Evolutionary conservation across 2,329 filamentous ascomycete species (phyloP), one percentile per base, ranked within the genome.

Genomic region (Pseudogymnoascus sp.): DNA sequence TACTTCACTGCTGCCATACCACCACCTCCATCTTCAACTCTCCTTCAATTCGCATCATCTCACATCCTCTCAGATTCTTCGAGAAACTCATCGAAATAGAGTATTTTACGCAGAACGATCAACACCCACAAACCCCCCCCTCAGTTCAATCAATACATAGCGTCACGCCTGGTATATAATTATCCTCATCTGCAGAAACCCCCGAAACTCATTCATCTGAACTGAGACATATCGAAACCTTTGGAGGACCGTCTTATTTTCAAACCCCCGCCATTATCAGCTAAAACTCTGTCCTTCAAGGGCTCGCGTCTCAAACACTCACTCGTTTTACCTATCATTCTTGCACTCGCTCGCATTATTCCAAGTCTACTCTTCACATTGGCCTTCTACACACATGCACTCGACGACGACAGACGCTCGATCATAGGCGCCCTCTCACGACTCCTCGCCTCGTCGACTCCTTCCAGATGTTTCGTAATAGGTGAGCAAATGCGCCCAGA

Each of bases 401-500:
- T 53, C 24, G 44, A 31, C 24, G 24, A 31, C 44, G 24, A 47
- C 19, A 47, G 44, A 53, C 44, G 44, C 44, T 53, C 44, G 14
- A 53, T 53, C 44, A 53, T 53, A 53, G 44, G 44, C 44, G 44
- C 44, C 44, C 26, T 53, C 44, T 16, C 8, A 53, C 44, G 44
- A 53, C 24, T n/a, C 56, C 56, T 53, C 44, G 31, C 44, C 44
- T 29, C 44, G 44, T 53, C 44, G 44, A 24, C 38, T 63, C 61
- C 60, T 37, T 68, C 68, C 67, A 69, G 66, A 74, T 74, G 72
- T 74, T 74, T 73, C 70, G 71, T 69, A 74, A 74, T 67, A 68
- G 72, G 72, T 74, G 70, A 71, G 71, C 50, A 59, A 40, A 56
- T 33, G 11, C 40, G 31, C 50, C 33, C 59, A 26, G 6, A 31